These are phyloP conservation scores for Curvularia verruculosa DNA, from an alignment of 2,329 filamentous ascomycete species.

Conservation along the genomic window DNA sequence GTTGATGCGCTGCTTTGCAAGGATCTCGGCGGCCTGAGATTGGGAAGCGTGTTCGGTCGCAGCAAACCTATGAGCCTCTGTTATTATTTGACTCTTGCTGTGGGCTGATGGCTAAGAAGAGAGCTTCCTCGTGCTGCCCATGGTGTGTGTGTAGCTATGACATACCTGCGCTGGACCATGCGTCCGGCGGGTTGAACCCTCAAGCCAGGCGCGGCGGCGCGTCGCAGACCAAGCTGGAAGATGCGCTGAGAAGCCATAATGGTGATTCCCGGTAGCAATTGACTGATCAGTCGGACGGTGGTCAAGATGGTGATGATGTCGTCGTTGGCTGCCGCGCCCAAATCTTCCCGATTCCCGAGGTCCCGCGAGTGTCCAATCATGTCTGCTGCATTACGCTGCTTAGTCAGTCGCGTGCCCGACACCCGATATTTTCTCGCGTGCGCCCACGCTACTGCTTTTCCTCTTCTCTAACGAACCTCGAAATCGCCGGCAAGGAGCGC, in stretches of 20 bases:
- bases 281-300: slow-evolving; percentile 24
- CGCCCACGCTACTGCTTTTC: slow-evolving; percentile 9
- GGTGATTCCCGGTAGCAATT: slow-evolving; percentile 17
- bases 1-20: slow-evolving; percentile 77
- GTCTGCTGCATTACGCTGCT: slow-evolving; percentile 18
- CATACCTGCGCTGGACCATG: slow-evolving; percentile 58
- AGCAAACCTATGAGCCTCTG: slow-evolving; percentile 49
- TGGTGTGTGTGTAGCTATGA: slow-evolving; percentile 22
- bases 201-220: slow-evolving; percentile 51
- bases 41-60: slow-evolving; percentile 64
- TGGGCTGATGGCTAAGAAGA: slow-evolving; percentile 2
- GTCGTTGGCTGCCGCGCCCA: slow-evolving; percentile 21
- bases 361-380: slow-evolving; percentile 38
- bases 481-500: slow-evolving; percentile 48
- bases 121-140: slow-evolving; percentile 13
- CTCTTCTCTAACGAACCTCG: slow-evolving; percentile 47
- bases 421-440: slow-evolving; percentile 44
- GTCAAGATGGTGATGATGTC: slow-evolving; percentile 40
- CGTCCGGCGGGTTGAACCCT: slow-evolving; percentile 48
- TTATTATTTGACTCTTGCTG: slow-evolving; percentile 10
- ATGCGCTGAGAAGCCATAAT: slow-evolving; percentile 55
- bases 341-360: slow-evolving; percentile 36
- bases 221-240: slow-evolving; percentile 53
- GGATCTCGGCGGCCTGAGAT: slow-evolving; percentile 66
- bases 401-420: slow-evolving; percentile 34